Evolutionary conservation across 352 stramenopile species (phyloP).

Genomic region (Halophytophthora batemanensis): DNA sequence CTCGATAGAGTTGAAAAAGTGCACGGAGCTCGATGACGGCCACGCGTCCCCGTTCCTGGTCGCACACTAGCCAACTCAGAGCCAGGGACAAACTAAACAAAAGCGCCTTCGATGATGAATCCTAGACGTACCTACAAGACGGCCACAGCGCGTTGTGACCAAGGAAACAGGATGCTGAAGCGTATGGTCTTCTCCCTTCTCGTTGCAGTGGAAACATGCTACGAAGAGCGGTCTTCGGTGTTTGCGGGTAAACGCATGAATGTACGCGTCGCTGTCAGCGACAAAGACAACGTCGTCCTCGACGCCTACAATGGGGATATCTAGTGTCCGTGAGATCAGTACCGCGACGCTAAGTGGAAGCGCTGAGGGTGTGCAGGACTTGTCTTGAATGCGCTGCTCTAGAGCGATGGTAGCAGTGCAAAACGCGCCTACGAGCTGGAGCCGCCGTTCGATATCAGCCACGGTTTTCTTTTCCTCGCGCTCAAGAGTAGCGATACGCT

Average conservation of each 20-base stretch:
- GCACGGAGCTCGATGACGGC: conserved; percentile 27
- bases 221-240: conserved; percentile 23
- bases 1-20: conserved; percentile 33
- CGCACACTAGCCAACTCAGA: conserved; percentile 33
- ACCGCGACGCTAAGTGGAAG: conserved; percentile 26
- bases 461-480: conserved; percentile 28
- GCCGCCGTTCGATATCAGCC: conserved; percentile 35
- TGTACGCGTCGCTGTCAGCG: conserved; percentile 19
- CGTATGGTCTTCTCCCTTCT: conserved; percentile 2
- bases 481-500: conserved; percentile 45
- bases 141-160: conserved; percentile 20
- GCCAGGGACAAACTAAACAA: neutral
- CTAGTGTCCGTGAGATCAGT: conserved; percentile 17
- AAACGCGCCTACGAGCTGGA: conserved; percentile 49
- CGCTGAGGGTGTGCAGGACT: neutral
- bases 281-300: conserved; percentile 38
- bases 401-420: conserved; percentile 38
- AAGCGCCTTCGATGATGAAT: neutral
- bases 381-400: neutral
- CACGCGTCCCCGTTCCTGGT: conserved; percentile 25
- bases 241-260: conserved; percentile 33
- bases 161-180: conserved; percentile 17
- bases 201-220: conserved; percentile 7
- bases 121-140: conserved; percentile 20
- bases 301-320: conserved; percentile 25